These are phyloP conservation scores for Talaromyces islandicus DNA, from an alignment of 2,329 filamentous ascomycete genomes.

Conservation along the genomic window DNA sequence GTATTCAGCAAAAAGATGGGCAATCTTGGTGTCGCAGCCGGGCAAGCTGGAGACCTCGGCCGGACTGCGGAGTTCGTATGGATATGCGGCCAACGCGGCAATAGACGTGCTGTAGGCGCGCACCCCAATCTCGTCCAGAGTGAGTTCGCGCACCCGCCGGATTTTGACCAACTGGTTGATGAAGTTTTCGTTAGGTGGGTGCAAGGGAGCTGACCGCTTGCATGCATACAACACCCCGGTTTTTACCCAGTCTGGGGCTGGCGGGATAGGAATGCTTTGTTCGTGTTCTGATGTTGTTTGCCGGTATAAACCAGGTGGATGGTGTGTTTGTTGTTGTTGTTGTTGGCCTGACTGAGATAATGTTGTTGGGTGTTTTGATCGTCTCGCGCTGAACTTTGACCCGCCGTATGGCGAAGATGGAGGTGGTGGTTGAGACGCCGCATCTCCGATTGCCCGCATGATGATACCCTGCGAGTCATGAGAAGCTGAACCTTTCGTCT, in stretches of 20 bases:
- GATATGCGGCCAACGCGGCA: slow-evolving; percentile 76
- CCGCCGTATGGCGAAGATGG: background rate
- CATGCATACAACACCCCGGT: slow-evolving; percentile 68
- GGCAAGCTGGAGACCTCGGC: slow-evolving; percentile 54
- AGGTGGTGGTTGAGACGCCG: slow-evolving; percentile 16
- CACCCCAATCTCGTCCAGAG: slow-evolving; percentile 70
- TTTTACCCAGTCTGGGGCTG: slow-evolving; percentile 63
- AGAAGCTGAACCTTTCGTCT: background rate
- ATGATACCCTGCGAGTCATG: slow-evolving; percentile 4
- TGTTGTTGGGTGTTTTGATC: background rate
- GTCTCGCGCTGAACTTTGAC: slow-evolving; percentile 18
- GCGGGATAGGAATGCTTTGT: slow-evolving; percentile 50
- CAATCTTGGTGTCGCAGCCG: slow-evolving; percentile 75
- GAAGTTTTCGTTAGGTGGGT: slow-evolving; percentile 69
- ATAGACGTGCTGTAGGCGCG: slow-evolving; percentile 85
- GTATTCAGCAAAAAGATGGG: slow-evolving; percentile 72
- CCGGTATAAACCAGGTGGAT: slow-evolving; percentile 49
- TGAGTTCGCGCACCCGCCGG: slow-evolving; percentile 62
- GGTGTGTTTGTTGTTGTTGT: slow-evolving; percentile 18
- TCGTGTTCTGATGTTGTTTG: slow-evolving; percentile 78
- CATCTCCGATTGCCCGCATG: slow-evolving; percentile 47
- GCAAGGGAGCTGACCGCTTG: slow-evolving; percentile 64
- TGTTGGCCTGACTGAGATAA: slow-evolving; percentile 15
- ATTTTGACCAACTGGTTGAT: slow-evolving; percentile 70
- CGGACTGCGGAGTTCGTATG: slow-evolving; percentile 46